Evolutionary conservation across 2,329 filamentous ascomycete genomes (phyloP).

Genomic region (Rosellinia necatrix): DNA sequence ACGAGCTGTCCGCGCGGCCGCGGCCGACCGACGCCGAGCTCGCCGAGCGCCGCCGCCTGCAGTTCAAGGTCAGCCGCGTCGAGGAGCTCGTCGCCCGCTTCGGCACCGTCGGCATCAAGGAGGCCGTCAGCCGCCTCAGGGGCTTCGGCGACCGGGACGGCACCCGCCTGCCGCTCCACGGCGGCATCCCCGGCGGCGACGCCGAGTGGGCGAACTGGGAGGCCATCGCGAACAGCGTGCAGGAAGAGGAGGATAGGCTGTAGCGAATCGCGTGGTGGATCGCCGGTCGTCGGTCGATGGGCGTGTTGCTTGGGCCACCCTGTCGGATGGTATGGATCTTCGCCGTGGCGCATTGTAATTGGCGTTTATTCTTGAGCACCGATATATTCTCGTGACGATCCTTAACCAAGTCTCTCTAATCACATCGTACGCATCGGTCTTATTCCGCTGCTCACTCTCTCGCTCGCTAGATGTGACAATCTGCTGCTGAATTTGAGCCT

Average conservation of each 20-base stretch:
- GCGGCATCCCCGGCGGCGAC: constrained; percentile 62
- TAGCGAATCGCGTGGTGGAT: no score
- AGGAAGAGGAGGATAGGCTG: constrained; percentile 37
- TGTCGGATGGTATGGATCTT: no score
- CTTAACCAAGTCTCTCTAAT: no score
- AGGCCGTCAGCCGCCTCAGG: constrained; percentile 62
- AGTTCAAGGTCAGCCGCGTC: constrained; percentile 64
- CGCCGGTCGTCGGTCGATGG: no score
- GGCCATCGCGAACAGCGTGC: constrained; percentile 48
- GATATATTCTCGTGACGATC: no score
- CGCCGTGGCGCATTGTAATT: no score
- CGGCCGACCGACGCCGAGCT: constrained; percentile 44
- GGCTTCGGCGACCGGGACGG: constrained; percentile 64
- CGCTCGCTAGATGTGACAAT: no score
- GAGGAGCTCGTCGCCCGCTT: constrained; percentile 65
- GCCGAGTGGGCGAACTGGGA: constrained; percentile 54
- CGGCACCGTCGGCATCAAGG: constrained; percentile 69
- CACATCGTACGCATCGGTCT: no score
- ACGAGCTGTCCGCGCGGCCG: constrained; percentile 48
- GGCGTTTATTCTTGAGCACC: no score
- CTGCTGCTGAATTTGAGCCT: no score
- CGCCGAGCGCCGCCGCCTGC: constrained; percentile 57
- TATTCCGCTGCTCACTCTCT: no score
- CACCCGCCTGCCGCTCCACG: constrained; percentile 61
- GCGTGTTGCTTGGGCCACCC: no score